Evolutionary conservation across 2,329 filamentous ascomycete species (phyloP).

Genomic region (Stromatinia cepivora): DNA sequence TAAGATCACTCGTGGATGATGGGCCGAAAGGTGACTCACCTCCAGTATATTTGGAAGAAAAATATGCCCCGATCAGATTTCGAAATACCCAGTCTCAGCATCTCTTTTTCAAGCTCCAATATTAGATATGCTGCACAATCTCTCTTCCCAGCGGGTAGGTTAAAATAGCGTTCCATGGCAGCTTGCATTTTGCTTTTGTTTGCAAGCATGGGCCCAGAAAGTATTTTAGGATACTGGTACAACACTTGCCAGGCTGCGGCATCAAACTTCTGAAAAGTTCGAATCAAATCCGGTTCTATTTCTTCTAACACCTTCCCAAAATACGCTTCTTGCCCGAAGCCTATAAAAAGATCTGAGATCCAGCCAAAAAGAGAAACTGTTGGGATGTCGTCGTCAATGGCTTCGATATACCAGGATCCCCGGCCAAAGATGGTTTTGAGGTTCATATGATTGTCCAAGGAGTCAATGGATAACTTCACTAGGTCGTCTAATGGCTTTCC

Average conservation of each 20-base stretch:
- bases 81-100: neutral
- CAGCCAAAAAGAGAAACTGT: conserved; percentile 2
- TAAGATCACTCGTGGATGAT: neutral
- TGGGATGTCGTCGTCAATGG: neutral
- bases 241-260: conserved; percentile 16
- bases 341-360: neutral
- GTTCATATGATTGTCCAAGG: neutral
- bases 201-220: neutral
- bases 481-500: neutral
- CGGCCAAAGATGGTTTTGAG: neutral
- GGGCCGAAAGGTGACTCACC: neutral
- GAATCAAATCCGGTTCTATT: conserved; percentile 4
- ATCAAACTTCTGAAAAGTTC: conserved; percentile 21
- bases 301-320: conserved; percentile 3
- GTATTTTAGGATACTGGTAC: conserved; percentile 8
- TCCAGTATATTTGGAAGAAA: conserved; percentile 10
- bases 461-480: neutral
- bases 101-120: conserved; percentile 16
- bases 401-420: neutral
- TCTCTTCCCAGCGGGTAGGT: neutral
- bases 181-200: neutral
- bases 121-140: conserved; percentile 1
- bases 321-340: conserved; percentile 5
- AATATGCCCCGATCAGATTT: neutral
- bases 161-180: conserved; percentile 13